Conservation (phyloP, 2,329 filamentous ascomycete genomes). For the Neocatenulostroma microsporum region DNA sequence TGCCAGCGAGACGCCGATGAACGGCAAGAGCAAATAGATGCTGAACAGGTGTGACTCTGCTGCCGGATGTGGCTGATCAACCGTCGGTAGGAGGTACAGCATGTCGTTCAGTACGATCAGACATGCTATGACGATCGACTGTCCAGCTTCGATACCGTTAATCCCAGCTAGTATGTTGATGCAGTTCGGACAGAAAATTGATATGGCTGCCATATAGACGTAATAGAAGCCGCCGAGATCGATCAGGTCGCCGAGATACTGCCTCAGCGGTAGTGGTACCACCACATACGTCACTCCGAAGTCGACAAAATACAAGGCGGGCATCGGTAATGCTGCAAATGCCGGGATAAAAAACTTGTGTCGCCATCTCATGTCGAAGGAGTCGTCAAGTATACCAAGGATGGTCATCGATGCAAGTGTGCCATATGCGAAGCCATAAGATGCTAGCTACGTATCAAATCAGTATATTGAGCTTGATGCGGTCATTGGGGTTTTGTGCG, state of each 20-base stretch:
- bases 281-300: constrained; percentile 96
- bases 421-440: constrained; percentile 87
- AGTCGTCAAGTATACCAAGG: constrained; percentile 87
- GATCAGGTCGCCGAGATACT: constrained; percentile 75
- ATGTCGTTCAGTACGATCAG: constrained; percentile 80
- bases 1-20: constrained; percentile 83
- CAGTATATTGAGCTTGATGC: background rate
- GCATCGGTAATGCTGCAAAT: constrained; percentile 83
- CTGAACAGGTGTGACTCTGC: constrained; percentile 95
- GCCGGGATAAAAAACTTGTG: constrained; percentile 98
- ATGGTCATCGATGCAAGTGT: constrained; percentile 86
- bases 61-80: constrained; percentile 77
- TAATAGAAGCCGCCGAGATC: constrained; percentile 76
- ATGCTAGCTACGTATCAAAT: constrained; percentile 61
- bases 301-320: constrained; percentile 96
- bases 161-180: constrained; percentile 99
- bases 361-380: constrained; percentile 97
- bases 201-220: constrained; percentile 88
- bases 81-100: constrained; percentile 62
- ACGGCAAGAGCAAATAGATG: constrained; percentile 86
- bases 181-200: constrained; percentile 96
- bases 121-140: constrained; percentile 82
- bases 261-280: constrained; percentile 75
- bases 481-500: background rate
- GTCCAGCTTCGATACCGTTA: constrained; percentile 93